Percentiles rank a stretch among this genome's conserved stretches.
These are phyloP conservation scores for Yamadazyma taylorii DNA, from an alignment of 1,139 yeast genomes.

Conservation along the genomic window DNA sequence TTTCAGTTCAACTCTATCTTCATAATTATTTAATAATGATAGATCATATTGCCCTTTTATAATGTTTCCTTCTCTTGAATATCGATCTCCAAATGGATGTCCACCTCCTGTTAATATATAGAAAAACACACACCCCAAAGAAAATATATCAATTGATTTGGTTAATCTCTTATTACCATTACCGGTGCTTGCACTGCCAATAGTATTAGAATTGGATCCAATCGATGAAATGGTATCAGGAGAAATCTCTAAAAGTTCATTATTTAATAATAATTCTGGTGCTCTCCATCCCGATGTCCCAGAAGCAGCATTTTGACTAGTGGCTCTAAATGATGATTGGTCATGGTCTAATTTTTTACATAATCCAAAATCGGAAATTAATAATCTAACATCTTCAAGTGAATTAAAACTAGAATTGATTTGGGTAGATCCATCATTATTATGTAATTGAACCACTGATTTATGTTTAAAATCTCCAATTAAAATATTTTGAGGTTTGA, in stretches of 20 bases:
- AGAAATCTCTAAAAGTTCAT: slow-evolving; percentile 41
- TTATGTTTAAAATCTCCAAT: slow-evolving; percentile 61
- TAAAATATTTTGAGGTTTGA: slow-evolving; percentile 93
- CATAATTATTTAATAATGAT: slow-evolving; percentile 37
- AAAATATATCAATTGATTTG: slow-evolving; percentile 88
- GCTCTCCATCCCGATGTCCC: slow-evolving; percentile 99
- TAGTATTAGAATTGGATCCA: slow-evolving; percentile 20
- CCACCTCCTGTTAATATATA: slow-evolving; percentile 79
- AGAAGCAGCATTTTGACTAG: slow-evolving; percentile 83
- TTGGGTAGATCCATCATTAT: background rate
- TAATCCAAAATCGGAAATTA: slow-evolving; percentile 93
- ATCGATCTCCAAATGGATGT: slow-evolving; percentile 95
- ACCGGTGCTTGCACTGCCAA: slow-evolving; percentile 8
- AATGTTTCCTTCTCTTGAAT: slow-evolving; percentile 84
- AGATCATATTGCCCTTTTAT: slow-evolving; percentile 69
- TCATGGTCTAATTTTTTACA: slow-evolving; percentile 90
- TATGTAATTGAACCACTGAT: background rate
- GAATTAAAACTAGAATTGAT: background rate
- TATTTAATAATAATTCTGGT: slow-evolving; percentile 71
- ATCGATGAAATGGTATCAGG: slow-evolving; percentile 42
- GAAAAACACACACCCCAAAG: slow-evolving; percentile 91
- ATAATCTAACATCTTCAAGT: slow-evolving; percentile 48
- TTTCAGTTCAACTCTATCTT: slow-evolving; percentile 61
- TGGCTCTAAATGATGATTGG: slow-evolving; percentile 90
- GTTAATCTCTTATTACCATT: slow-evolving; percentile 62